Base-by-base conservation (phyloP, 352 stramenopile species). In the Pythium oligandrum region DNA sequence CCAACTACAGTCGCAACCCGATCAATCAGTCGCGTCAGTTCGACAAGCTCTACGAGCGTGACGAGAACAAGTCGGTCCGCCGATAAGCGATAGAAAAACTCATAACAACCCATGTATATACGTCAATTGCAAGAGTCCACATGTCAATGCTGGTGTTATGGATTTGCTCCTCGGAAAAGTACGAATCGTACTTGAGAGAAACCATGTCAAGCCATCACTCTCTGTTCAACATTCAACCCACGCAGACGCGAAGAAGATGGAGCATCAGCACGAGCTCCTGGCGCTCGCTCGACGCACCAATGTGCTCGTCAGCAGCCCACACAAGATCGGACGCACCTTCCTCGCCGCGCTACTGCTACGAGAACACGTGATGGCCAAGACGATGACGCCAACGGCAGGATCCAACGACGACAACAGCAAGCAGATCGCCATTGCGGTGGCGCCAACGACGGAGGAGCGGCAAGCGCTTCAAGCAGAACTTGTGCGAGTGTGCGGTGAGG, bases 271-370 rank as follows among this genome's bases (percentile, higher is more conserved):
- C 7, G 84, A 95, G 65, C 73, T 91, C 56, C 68, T 80, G 54
- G 77, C 75, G 35, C 66, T 95, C 26, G 84, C 78, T 45, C 66
- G 59, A 10, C 61, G 56, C 34, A 78, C 74, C 51, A 92, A 83
- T 48, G 73, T 83, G 43, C 50, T 90, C 30, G 43, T 95, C 6
- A 86, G 75, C 57, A 78, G 80, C 4, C 45, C 72, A 30, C 64
- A 66, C 35, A 53, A 66, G 9, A 57, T 92, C 4, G 84, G 84
- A 44, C 93, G 93, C 64, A 92, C 78, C 7, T 86, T 87, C 57
- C 48, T 88, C 12, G 68, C 73, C 42, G 73, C 68, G 11, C 63
- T 76, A 40, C 58, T 87, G 44, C 51, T 89, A 42, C 75, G 73
- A 45, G 79, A 87, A 11, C 38, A 42, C 7, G 7, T 42, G 7